phyloP scores from a whole-genome alignment of 139 green algal genomes.

The Auxenochlorella pyrenoidosa region DNA sequence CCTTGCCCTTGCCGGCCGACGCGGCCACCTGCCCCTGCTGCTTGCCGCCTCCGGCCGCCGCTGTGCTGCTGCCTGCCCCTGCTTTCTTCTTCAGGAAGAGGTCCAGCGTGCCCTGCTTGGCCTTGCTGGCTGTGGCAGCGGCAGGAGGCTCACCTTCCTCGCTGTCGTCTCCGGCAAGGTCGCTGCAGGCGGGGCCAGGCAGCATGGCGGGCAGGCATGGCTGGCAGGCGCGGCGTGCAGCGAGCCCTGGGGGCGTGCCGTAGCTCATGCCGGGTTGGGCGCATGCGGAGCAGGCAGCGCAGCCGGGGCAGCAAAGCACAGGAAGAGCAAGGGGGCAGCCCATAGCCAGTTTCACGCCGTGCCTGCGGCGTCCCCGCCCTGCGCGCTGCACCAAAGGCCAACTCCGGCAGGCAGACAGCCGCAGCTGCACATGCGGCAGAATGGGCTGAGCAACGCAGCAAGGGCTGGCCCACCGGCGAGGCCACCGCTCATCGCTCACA shows the following conservation, averaged over 20 bases:
- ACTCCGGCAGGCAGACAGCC: too few species aligned
- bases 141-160: neutral
- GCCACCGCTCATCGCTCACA: neutral
- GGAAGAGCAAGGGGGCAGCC: too few species aligned
- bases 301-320: too few species aligned
- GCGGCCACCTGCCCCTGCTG: neutral
- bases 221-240: neutral
- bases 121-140: neutral
- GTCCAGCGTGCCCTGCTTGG: constrained; percentile 5
- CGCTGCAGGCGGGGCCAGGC: neutral
- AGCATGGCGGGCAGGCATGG: too few species aligned
- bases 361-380: too few species aligned
- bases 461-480: neutral
- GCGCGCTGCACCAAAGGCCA: too few species aligned
- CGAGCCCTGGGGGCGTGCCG: neutral
- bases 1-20: neutral
- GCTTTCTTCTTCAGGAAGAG: neutral
- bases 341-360: too few species aligned
- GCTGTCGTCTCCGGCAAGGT: constrained; percentile 10
- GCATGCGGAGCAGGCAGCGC: too few species aligned
- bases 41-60: neutral
- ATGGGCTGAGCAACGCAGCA: neutral
- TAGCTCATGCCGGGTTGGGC: too few species aligned
- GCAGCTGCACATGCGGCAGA: too few species aligned
- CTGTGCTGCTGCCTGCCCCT: neutral